A percentile compares a stretch with the other conserved stretches of the same genome.
Evolutionary conservation across 1,284 basidiomycete species (phyloP).

Genomic region (Vanrija sp.): DNA sequence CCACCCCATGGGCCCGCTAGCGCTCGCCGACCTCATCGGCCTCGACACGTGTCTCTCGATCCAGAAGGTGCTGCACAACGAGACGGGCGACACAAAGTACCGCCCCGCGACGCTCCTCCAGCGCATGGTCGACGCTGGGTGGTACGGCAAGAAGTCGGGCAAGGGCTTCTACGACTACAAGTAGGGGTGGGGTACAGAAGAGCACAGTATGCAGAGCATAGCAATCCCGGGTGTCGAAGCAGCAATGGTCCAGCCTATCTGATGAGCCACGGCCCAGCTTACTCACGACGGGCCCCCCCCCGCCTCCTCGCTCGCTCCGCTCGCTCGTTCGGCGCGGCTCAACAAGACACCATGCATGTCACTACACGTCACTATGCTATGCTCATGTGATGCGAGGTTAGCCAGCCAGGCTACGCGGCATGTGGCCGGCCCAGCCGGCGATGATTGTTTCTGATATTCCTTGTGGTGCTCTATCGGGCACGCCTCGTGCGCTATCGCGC

Average conservation of each 20-base stretch:
- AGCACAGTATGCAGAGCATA: neutral
- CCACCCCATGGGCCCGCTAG: constrained; percentile 90
- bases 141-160: constrained; percentile 71
- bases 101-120: constrained; percentile 85
- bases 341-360: constrained; percentile 5
- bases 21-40: constrained; percentile 84
- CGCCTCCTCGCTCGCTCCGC: neutral
- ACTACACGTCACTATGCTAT: neutral
- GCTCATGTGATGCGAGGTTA: too few species aligned
- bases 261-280: too few species aligned
- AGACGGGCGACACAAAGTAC: constrained; percentile 94
- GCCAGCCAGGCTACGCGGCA: too few species aligned
- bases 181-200: neutral
- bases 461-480: neutral
- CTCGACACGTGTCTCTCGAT: constrained; percentile 87
- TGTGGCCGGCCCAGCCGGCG: too few species aligned
- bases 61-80: constrained; percentile 79
- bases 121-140: constrained; percentile 94
- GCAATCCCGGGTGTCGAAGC: too few species aligned
- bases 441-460: neutral
- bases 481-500: neutral
- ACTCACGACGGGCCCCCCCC: neutral
- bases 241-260: too few species aligned
- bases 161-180: constrained; percentile 77
- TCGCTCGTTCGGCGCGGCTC: too few species aligned